These are phyloP conservation scores for Ostreobium quekettii DNA, from an alignment of 139 green algal species.

Conservation along the genomic window DNA sequence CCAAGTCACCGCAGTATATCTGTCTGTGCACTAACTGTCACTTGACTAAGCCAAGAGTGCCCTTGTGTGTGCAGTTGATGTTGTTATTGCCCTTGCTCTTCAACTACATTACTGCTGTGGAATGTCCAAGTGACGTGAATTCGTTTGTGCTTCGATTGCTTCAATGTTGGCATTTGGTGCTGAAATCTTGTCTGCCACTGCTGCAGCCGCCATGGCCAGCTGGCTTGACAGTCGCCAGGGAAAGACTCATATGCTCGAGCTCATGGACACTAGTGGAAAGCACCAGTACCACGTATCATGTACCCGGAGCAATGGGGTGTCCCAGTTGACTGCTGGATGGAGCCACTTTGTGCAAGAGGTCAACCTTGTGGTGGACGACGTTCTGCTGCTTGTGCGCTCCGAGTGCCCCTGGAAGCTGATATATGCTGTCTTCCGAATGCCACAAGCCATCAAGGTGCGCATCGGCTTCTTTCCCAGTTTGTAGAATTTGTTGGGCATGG, in stretches of 20 bases:
- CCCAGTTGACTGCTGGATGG: slow-evolving; percentile 1
- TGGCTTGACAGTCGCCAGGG: background rate
- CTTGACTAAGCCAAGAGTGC: too few species aligned
- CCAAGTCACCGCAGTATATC: too few species aligned
- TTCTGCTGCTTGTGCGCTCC: slow-evolving; percentile 6
- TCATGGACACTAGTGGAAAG: background rate
- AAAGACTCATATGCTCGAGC: slow-evolving; percentile 1
- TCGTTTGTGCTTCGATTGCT: background rate
- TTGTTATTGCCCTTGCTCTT: too few species aligned
- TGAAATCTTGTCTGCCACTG: too few species aligned
- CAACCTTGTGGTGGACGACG: background rate
- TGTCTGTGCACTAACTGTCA: too few species aligned
- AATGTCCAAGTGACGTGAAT: too few species aligned
- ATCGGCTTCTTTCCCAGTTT: background rate
- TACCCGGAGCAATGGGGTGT: too few species aligned
- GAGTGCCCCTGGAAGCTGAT: slow-evolving; percentile 8
- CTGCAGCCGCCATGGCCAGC: background rate
- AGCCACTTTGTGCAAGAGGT: slow-evolving; percentile 14
- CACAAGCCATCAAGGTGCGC: slow-evolving; percentile 1
- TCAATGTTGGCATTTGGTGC: background rate
- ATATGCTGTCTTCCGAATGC: slow-evolving; percentile 8
- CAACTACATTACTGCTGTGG: too few species aligned
- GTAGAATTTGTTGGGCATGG: background rate
- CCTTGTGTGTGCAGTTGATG: too few species aligned
- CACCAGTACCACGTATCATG: slow-evolving; percentile 4